Evolutionary conservation across 192 early-diverging fungal genomes (phyloP).

Genomic region (Coemansia sp.): DNA sequence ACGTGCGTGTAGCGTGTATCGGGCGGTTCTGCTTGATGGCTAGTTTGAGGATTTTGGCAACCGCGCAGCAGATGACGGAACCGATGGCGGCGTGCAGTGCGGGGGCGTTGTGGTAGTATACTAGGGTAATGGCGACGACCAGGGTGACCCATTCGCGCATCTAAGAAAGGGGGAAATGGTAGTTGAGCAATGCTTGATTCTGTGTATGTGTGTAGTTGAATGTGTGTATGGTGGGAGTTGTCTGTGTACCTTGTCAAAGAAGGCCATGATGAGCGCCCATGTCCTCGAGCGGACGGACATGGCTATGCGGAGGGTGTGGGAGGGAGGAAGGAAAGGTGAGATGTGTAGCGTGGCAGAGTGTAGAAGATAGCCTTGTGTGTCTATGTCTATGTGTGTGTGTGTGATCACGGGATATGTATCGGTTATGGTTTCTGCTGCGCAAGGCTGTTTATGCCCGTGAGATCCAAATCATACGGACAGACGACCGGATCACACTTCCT

Average conservation of each 20-base stretch:
- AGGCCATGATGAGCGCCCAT: neutral
- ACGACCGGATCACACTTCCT: slow-evolving; percentile 16
- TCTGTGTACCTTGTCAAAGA: neutral
- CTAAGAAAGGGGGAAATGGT: neutral
- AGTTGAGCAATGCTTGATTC: too few species aligned
- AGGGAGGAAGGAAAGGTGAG: too few species aligned
- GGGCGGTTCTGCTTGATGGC: slow-evolving; percentile 39
- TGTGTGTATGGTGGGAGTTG: too few species aligned
- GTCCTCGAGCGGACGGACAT: too few species aligned
- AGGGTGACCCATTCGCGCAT: slow-evolving; percentile 34
- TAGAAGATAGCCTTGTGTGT: too few species aligned
- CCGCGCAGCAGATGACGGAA: slow-evolving; percentile 11
- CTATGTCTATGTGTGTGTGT: too few species aligned
- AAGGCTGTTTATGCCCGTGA: slow-evolving; percentile 9
- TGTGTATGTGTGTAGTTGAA: neutral
- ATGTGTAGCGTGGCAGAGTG: too few species aligned
- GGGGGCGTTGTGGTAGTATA: slow-evolving; percentile 35
- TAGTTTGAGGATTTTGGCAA: slow-evolving; percentile 36
- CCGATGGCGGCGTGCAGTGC: slow-evolving; percentile 14
- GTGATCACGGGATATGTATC: too few species aligned
- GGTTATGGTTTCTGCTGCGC: too few species aligned
- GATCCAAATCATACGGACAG: slow-evolving; percentile 29
- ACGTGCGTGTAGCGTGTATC: neutral
- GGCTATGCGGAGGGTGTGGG: too few species aligned
- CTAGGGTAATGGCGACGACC: slow-evolving; percentile 5